Evolutionary conservation across 73 alveolate genomes (phyloP).

Genomic region (Symbiodinium natans): DNA sequence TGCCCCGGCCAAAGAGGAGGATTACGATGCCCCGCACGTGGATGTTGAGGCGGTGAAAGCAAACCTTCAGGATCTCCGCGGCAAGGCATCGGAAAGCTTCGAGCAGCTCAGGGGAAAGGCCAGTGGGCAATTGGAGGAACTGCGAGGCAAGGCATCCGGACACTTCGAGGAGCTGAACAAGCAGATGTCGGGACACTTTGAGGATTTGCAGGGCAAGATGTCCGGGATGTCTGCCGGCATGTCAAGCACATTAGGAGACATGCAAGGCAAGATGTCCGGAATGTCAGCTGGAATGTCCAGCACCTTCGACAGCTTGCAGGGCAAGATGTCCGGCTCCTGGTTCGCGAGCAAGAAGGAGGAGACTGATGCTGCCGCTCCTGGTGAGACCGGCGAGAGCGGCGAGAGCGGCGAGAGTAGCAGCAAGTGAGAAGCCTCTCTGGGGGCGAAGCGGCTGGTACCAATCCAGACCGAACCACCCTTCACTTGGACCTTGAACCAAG

Average conservation of each 20-base stretch:
- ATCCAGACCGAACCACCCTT: neutral
- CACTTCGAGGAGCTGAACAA: slow-evolving; percentile 17
- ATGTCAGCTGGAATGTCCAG: neutral
- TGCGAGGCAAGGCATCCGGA: slow-evolving; percentile 1
- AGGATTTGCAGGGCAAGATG: slow-evolving; percentile 21
- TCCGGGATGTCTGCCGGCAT: neutral
- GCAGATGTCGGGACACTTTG: neutral
- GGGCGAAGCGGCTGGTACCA: neutral
- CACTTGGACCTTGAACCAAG: too few species aligned
- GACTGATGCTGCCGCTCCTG: neutral
- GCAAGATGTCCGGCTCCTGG: neutral
- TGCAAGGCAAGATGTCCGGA: slow-evolving; percentile 1
- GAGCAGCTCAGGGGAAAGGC: slow-evolving; percentile 2
- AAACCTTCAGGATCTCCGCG: neutral
- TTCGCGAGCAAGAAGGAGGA: slow-evolving; percentile 17
- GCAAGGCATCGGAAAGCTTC: neutral
- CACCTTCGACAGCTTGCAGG: neutral
- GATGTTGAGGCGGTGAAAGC: slow-evolving; percentile 17
- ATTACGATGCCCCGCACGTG: slow-evolving; percentile 18
- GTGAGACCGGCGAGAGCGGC: neutral
- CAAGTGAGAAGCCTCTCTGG: neutral
- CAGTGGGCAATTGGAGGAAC: neutral
- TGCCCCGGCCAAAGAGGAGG: slow-evolving; percentile 15
- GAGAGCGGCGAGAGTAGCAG: too few species aligned
- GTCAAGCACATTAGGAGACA: neutral